These are phyloP conservation scores for Podaxis rugospora DNA, from an alignment of 768 basidiomycete species.

Conservation along the genomic window DNA sequence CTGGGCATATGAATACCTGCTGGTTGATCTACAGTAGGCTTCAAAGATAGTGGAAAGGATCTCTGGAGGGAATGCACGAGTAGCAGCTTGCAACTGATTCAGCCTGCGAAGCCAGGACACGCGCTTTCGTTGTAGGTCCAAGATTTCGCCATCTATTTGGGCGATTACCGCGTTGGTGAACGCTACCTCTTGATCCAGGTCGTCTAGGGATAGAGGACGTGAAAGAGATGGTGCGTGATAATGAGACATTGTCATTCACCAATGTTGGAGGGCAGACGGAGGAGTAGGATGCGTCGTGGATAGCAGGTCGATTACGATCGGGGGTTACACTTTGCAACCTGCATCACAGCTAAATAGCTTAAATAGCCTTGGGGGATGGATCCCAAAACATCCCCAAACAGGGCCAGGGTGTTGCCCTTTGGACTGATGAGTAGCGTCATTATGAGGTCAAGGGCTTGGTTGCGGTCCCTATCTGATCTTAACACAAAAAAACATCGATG, in stretches of 20 bases:
- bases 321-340: not conserved
- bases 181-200: not conserved
- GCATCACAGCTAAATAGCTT: not conserved
- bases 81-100: not conserved
- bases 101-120: not conserved
- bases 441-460: not conserved
- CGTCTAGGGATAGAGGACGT: not conserved
- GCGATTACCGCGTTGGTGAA: not conserved
- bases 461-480: not conserved
- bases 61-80: not conserved
- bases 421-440: not conserved
- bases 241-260: not conserved
- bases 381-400: not conserved
- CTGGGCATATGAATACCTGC: not conserved
- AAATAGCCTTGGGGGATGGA: too few species aligned
- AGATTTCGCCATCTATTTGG: not conserved
- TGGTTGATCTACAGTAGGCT: not conserved
- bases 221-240: not conserved
- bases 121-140: not conserved
- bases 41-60: not conserved
- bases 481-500: not conserved
- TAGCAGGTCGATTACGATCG: not conserved
- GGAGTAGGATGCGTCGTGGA: not conserved
- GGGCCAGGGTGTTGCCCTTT: not conserved
- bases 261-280: not conserved